These are phyloP conservation scores for Euryodendron excelsum DNA, from an alignment of 148 eudicot genomes.

Conservation along the genomic window DNA sequence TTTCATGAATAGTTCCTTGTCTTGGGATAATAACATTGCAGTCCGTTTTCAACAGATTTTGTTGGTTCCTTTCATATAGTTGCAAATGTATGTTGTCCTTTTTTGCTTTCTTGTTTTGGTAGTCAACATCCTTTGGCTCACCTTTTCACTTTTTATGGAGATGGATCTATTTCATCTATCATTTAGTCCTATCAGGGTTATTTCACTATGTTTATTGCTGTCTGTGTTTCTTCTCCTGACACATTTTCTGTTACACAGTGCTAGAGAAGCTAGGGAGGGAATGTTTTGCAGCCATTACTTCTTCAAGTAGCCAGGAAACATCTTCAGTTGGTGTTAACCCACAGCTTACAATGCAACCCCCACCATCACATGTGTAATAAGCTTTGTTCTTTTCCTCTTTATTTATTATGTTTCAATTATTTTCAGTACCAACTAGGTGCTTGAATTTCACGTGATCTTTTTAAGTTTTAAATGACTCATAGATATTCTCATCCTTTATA, in stretches of 20 bases:
- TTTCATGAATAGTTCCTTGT: no score
- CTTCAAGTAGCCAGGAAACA: slow-evolving; percentile 47
- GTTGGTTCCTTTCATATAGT: no score
- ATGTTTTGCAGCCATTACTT: slow-evolving; percentile 51
- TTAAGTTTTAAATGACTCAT: neutral
- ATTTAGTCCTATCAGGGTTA: neutral
- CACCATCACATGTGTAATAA: slow-evolving; percentile 64
- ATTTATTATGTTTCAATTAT: neutral
- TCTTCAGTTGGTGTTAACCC: slow-evolving; percentile 73
- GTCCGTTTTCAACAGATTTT: no score
- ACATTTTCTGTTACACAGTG: slow-evolving; percentile 20
- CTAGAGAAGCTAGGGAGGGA: slow-evolving; percentile 32
- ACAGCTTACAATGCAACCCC: slow-evolving; percentile 50
- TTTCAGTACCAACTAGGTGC: neutral
- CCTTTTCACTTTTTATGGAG: neutral
- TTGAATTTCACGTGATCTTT: neutral
- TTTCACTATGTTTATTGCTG: neutral
- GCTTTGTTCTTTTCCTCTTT: neutral
- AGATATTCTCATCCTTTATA: neutral
- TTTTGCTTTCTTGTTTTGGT: no score
- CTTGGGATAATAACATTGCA: neutral
- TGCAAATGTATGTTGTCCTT: no score
- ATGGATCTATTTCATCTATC: neutral
- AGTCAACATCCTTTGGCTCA: neutral
- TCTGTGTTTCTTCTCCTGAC: neutral